Evolutionary conservation across 495 filamentous ascomycete species (phyloP).

Genomic region (Aspergillus nidulans): DNA sequence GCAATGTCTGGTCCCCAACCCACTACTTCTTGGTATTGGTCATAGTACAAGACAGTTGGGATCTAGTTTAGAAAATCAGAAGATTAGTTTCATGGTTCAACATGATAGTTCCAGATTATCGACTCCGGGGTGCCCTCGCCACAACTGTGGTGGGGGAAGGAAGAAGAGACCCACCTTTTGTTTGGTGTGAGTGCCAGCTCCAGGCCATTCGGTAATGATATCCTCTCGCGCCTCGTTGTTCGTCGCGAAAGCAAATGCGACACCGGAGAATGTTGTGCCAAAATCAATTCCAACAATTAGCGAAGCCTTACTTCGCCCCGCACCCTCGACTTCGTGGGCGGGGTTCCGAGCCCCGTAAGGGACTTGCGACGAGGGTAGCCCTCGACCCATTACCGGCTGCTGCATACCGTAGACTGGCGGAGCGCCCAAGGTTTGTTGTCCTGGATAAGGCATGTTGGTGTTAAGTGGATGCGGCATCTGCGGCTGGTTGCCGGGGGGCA

Average conservation of each 20-base stretch:
- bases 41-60: conserved; percentile 76
- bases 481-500: conserved; percentile 46
- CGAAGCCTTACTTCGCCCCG: conserved; percentile 66
- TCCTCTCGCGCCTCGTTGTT: conserved; percentile 73
- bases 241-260: conserved; percentile 75
- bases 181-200: conserved; percentile 71
- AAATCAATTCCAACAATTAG: conserved; percentile 72
- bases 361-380: conserved; percentile 32
- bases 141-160: neutral
- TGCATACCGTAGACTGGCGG: conserved; percentile 49
- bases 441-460: conserved; percentile 50
- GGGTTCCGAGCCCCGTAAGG: conserved; percentile 45
- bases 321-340: conserved; percentile 78
- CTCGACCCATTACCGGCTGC: conserved; percentile 38
- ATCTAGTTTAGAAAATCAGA: conserved; percentile 45
- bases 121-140: neutral
- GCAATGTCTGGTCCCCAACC: conserved; percentile 80
- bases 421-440: conserved; percentile 47
- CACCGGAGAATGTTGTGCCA: conserved; percentile 74
- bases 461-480: conserved; percentile 69
- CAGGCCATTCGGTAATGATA: conserved; percentile 78
- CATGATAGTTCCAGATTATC: conserved; percentile 2
- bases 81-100: conserved; percentile 4
- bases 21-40: conserved; percentile 78
- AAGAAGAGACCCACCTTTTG: conserved; percentile 53